These are phyloP conservation scores for Phytophthora capsici DNA, from an alignment of 352 stramenopile species.

Conservation along the genomic window DNA sequence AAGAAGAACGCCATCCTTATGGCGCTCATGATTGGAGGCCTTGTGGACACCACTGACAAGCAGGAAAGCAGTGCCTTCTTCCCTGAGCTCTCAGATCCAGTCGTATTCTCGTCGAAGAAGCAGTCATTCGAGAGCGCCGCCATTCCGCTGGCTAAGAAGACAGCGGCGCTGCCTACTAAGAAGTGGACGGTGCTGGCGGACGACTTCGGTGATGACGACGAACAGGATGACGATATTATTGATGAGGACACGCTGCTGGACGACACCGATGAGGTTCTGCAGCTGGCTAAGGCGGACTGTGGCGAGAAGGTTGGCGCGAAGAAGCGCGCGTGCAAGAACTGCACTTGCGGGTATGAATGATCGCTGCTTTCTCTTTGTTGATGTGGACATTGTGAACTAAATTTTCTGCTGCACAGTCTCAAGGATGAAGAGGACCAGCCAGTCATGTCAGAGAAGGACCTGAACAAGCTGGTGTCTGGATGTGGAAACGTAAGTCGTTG, in stretches of 20 bases:
- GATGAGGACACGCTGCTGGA: constrained; percentile 87
- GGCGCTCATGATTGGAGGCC: constrained; percentile 81
- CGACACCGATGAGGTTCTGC: constrained; percentile 83
- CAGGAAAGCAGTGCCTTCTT: constrained; percentile 47
- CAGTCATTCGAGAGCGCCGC: constrained; percentile 59
- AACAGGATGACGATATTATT: constrained; percentile 77
- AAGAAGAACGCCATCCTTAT: constrained; percentile 79
- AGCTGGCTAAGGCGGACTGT: constrained; percentile 73
- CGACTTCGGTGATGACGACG: constrained; percentile 62
- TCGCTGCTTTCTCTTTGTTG: not conserved
- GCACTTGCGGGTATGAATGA: constrained; percentile 92
- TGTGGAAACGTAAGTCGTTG: constrained; percentile 75
- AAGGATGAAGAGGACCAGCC: constrained; percentile 80
- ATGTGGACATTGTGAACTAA: constrained; percentile 1
- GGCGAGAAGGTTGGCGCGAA: constrained; percentile 88
- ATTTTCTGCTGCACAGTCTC: constrained; percentile 36
- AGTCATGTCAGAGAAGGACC: constrained; percentile 74
- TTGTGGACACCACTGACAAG: constrained; percentile 62
- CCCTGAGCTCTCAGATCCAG: constrained; percentile 45
- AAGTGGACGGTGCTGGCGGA: constrained; percentile 81
- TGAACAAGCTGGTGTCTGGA: constrained; percentile 80
- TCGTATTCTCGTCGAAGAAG: constrained; percentile 72
- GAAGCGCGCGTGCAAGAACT: constrained; percentile 96
- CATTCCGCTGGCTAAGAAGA: constrained; percentile 61
- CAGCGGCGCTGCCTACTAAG: constrained; percentile 43